Conservation (phyloP, 2,329 filamentous ascomycete species). For the Grosmannia clavigera region DNA sequence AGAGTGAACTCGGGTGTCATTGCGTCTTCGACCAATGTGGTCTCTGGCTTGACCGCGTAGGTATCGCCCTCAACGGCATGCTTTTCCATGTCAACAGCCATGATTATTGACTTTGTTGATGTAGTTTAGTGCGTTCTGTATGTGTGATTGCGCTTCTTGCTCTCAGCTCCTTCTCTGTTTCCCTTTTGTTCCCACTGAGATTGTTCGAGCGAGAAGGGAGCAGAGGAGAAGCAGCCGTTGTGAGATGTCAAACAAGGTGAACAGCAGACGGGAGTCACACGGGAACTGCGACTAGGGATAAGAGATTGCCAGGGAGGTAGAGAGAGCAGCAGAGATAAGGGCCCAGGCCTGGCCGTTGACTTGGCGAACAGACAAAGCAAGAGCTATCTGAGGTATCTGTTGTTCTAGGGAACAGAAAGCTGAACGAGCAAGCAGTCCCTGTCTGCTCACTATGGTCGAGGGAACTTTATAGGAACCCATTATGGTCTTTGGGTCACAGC, state of each 20-base stretch:
- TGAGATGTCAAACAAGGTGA: not conserved
- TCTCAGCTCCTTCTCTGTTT: too few species aligned
- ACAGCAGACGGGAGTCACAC: not conserved
- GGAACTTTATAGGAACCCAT: not conserved
- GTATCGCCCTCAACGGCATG: not conserved
- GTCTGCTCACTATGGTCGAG: not conserved
- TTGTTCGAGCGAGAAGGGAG: too few species aligned
- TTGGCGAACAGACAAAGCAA: too few species aligned
- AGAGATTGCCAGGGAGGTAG: too few species aligned
- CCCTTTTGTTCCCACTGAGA: too few species aligned
- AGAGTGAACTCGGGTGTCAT: conserved; percentile 33
- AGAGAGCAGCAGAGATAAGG: not conserved
- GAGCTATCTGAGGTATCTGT: too few species aligned
- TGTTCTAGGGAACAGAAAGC: not conserved
- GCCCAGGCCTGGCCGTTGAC: too few species aligned
- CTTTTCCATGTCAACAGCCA: not conserved
- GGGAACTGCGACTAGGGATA: not conserved
- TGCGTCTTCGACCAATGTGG: not conserved
- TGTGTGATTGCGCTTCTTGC: too few species aligned
- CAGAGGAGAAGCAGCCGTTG: too few species aligned
- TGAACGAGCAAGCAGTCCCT: not conserved
- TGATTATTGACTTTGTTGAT: not conserved
- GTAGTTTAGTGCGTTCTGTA: too few species aligned
- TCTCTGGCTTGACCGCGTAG: not conserved
- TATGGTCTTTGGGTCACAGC: not conserved